Percentiles rank a stretch among this genome's conserved stretches.
Evolutionary conservation across 305 asterid species (phyloP).

Genomic region (Fraxinus latifolia): DNA sequence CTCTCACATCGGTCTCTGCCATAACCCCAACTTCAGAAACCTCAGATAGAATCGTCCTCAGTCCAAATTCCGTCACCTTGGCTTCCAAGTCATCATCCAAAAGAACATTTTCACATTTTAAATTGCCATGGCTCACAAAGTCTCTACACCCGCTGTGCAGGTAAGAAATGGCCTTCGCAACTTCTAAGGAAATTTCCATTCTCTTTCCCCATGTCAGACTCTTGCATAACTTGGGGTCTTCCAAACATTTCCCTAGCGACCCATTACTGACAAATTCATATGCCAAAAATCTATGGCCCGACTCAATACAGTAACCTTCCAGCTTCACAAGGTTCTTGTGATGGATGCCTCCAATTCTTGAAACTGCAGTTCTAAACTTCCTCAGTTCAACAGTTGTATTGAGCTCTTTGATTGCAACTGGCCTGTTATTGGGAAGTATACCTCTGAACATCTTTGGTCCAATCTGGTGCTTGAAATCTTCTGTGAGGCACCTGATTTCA

Average conservation of each 20-base stretch:
- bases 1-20: constrained; percentile 37
- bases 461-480: constrained; percentile 39
- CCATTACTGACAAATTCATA: constrained; percentile 39
- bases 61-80: constrained; percentile 42
- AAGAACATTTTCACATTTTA: constrained; percentile 43
- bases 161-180: constrained; percentile 39
- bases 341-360: constrained; percentile 34
- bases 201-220: constrained; percentile 42
- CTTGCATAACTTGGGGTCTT: constrained; percentile 38
- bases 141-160: constrained; percentile 47
- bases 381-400: constrained; percentile 28
- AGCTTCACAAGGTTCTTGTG: constrained; percentile 43
- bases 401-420: constrained; percentile 32
- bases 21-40: constrained; percentile 7
- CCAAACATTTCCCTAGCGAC: constrained; percentile 30
- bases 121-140: constrained; percentile 41
- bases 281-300: constrained; percentile 30
- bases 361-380: constrained; percentile 33
- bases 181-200: constrained; percentile 33
- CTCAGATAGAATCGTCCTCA: constrained; percentile 23
- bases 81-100: constrained; percentile 42
- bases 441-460: constrained; percentile 39
- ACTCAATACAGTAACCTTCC: constrained; percentile 37
- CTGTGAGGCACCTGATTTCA: constrained; percentile 35
- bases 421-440: constrained; percentile 26